Evolutionary conservation across 352 stramenopile species (phyloP).

Genomic region (Pythium oligandrum): DNA sequence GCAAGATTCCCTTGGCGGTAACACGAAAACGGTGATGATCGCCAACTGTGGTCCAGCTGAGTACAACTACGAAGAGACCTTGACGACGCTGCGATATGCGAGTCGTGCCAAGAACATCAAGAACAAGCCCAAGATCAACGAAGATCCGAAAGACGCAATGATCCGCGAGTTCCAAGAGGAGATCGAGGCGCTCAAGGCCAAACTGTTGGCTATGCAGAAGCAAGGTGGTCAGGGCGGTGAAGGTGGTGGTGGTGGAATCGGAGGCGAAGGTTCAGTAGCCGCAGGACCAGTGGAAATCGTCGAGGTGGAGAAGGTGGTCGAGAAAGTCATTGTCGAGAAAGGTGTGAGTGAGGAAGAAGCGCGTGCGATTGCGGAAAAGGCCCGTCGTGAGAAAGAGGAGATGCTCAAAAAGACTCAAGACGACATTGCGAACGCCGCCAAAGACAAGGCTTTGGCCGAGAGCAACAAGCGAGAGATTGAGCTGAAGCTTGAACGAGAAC

Average conservation of each 20-base stretch:
- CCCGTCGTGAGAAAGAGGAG: constrained; percentile 73
- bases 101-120: constrained; percentile 99
- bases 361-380: constrained; percentile 61
- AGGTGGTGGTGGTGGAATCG: constrained; percentile 1
- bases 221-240: constrained; percentile 15
- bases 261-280: neutral
- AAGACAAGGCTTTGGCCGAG: constrained; percentile 81
- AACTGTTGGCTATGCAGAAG: constrained; percentile 54
- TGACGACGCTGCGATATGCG: constrained; percentile 94
- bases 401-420: constrained; percentile 64
- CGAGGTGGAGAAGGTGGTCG: constrained; percentile 81
- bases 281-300: constrained; percentile 36
- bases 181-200: constrained; percentile 92
- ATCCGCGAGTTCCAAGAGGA: constrained; percentile 96
- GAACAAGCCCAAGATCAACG: constrained; percentile 98
- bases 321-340: constrained; percentile 81
- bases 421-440: constrained; percentile 61
- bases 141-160: constrained; percentile 98
- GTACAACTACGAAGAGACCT: constrained; percentile 97
- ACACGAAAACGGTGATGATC: constrained; percentile 98
- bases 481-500: constrained; percentile 85
- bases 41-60: constrained; percentile 96
- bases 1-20: constrained; percentile 95
- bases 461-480: constrained; percentile 85
- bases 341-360: constrained; percentile 78